phyloP scores from a whole-genome alignment of 73 alveolate species.

The Paraurostyla sp. region DNA sequence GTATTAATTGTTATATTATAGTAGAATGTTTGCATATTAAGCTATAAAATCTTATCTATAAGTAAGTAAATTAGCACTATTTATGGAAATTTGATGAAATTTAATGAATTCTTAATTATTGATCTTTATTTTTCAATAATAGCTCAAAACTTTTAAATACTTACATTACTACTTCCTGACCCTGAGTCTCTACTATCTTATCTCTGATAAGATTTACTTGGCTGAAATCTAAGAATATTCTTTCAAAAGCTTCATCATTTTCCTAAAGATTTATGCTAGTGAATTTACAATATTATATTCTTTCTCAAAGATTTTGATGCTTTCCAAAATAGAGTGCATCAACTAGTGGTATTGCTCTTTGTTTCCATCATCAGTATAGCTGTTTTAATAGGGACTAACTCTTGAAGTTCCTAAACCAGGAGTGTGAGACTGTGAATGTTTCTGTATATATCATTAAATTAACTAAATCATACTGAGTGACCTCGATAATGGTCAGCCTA shows the following conservation, averaged over 20 bases:
- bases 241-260: constrained; percentile 41
- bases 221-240: constrained; percentile 22
- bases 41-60: constrained; percentile 32
- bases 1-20: constrained; percentile 24
- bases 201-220: constrained; percentile 24
- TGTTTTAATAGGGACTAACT: not conserved
- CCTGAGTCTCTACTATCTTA: constrained; percentile 11
- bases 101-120: no score
- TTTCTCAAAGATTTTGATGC: not conserved
- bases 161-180: not conserved
- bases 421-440: not conserved
- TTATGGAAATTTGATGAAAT: no score
- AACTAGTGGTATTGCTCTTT: constrained; percentile 7
- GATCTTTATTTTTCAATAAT: no score
- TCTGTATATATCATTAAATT: not conserved
- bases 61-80: no score
- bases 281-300: constrained; percentile 19
- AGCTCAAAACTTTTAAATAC: no score
- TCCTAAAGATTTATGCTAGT: not conserved
- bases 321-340: constrained; percentile 37
- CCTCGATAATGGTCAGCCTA: no score
- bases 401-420: not conserved
- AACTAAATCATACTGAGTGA: no score
- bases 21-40: constrained; percentile 1
- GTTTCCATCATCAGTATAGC: not conserved